Conservation (phyloP, 176 grass and related monocot genomes). For the Calamus simplicifolius region DNA sequence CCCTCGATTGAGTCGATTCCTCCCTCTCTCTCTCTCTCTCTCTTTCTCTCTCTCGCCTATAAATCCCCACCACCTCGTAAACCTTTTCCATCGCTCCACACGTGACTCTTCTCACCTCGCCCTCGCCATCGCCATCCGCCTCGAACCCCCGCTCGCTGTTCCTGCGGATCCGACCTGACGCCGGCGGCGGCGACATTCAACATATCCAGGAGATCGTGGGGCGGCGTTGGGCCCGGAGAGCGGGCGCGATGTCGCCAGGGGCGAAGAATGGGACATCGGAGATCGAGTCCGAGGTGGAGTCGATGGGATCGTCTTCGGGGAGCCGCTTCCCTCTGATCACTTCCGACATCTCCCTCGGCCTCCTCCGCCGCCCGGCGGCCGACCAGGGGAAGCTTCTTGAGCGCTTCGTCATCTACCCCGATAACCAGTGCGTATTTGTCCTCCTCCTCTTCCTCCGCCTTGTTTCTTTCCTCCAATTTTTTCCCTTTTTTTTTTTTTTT, state of each 20-base stretch:
- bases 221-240: no score
- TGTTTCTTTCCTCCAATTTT: not conserved
- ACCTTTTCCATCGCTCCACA: no score
- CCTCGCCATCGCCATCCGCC: no score
- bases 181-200: no score
- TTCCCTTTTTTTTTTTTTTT: not conserved
- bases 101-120: no score
- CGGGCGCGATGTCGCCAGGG: not conserved
- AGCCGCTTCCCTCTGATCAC: slow-evolving; percentile 49
- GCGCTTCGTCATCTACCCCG: slow-evolving; percentile 61
- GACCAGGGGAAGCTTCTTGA: slow-evolving; percentile 16
- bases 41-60: no score
- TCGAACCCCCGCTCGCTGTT: no score
- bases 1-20: no score
- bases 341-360: slow-evolving; percentile 37
- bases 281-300: slow-evolving; percentile 51
- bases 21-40: no score
- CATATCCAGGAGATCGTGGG: no score
- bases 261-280: slow-evolving; percentile 6
- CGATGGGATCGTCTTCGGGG: slow-evolving; percentile 33
- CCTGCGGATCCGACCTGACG: not conserved
- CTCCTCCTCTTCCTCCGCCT: not conserved
- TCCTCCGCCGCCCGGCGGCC: slow-evolving; percentile 23
- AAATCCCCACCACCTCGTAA: no score
- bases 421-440: slow-evolving; percentile 36